These are phyloP conservation scores for Citrus maxima DNA, from an alignment of 345 rosid genomes.

Conservation along the genomic window DNA sequence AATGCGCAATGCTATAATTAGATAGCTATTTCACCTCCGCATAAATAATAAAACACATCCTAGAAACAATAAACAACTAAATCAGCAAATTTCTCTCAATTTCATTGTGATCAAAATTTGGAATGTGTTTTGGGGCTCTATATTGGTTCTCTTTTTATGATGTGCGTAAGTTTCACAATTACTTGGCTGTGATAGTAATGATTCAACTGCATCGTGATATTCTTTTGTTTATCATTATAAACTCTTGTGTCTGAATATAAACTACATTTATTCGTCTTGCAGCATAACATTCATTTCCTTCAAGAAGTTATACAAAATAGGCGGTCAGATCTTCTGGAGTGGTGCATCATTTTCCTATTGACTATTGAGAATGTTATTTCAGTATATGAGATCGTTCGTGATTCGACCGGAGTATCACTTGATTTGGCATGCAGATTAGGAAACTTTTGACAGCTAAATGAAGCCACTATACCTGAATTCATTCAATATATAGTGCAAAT, in stretches of 20 bases:
- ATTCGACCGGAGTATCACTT: slow-evolving; percentile 37
- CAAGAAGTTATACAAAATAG: slow-evolving; percentile 88
- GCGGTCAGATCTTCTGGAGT: slow-evolving; percentile 76
- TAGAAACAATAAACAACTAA: neutral
- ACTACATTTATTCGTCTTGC: slow-evolving; percentile 24
- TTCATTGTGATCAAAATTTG: neutral
- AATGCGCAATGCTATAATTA: neutral
- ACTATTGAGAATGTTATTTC: slow-evolving; percentile 66
- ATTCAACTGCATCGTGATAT: neutral
- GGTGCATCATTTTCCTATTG: slow-evolving; percentile 85
- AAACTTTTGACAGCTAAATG: neutral
- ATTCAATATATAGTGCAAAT: neutral
- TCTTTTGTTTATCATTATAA: neutral
- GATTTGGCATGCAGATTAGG: slow-evolving; percentile 3
- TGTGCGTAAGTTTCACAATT: neutral
- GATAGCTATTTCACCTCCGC: neutral
- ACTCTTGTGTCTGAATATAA: neutral
- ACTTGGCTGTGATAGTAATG: neutral
- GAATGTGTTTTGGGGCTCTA: neutral
- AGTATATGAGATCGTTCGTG: slow-evolving; percentile 63
- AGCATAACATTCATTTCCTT: slow-evolving; percentile 94
- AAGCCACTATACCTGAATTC: neutral
- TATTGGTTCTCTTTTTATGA: neutral
- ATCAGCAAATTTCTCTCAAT: neutral
- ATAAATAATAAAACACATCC: neutral